phyloP scores from a whole-genome alignment of 2,329 filamentous ascomycete genomes.

The Neonectria sp. region DNA sequence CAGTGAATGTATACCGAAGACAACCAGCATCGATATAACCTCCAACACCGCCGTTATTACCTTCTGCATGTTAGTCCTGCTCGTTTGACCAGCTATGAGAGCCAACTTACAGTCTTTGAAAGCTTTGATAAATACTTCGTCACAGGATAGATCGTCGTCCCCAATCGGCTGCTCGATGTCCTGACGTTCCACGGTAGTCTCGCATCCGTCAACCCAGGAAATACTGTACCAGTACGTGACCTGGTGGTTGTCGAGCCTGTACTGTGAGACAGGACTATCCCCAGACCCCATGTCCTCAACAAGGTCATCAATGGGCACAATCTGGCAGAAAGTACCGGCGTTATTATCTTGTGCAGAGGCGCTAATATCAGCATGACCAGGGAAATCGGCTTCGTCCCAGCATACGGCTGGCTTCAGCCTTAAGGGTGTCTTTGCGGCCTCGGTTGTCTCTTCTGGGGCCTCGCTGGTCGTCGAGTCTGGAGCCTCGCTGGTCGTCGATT shows the following conservation, averaged over 20 bases:
- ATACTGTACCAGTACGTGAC: slow-evolving; percentile 13
- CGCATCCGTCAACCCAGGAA: slow-evolving; percentile 23
- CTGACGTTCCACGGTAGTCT: slow-evolving; percentile 11
- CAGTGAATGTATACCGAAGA: slow-evolving; percentile 8
- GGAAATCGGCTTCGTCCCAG: slow-evolving; percentile 9
- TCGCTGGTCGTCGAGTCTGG: not conserved
- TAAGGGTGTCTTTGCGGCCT: slow-evolving; percentile 1
- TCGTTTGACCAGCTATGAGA: no score
- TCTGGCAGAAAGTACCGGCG: not conserved
- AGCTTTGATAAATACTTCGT: not conserved
- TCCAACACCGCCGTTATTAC: slow-evolving; percentile 23
- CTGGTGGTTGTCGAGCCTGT: not conserved
- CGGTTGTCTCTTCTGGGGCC: not conserved
- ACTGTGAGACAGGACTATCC: not conserved
- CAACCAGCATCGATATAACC: slow-evolving; percentile 23
- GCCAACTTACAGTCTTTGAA: slow-evolving; percentile 15
- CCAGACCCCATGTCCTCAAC: not conserved
- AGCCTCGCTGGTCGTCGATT: not conserved
- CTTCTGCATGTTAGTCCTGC: slow-evolving; percentile 3
- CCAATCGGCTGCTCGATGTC: not conserved
- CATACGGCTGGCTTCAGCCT: slow-evolving; percentile 6
- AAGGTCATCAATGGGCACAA: not conserved
- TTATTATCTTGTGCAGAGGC: not conserved
- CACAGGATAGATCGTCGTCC: not conserved
- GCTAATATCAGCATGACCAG: slow-evolving; percentile 12